These are phyloP conservation scores for Tylopilus rubrobrunneus DNA, from an alignment of 768 basidiomycete genomes.

Conservation along the genomic window DNA sequence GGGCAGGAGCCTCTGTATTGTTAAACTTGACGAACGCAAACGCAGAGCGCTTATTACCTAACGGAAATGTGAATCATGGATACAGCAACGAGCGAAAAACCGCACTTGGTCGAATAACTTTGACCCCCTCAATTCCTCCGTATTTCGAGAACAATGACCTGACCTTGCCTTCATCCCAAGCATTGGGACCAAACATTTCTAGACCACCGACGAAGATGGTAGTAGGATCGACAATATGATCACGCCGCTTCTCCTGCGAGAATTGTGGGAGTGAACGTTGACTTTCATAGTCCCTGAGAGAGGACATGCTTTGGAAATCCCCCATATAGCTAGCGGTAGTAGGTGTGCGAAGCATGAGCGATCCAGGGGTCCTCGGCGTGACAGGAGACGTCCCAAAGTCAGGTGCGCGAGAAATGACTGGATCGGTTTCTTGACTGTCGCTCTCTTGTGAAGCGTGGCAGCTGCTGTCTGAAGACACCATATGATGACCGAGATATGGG, in stretches of 20 bases:
- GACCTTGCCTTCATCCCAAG: slow-evolving; percentile 69
- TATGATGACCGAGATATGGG: slow-evolving; percentile 8
- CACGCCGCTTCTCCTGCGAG: slow-evolving; percentile 24
- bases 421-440: slow-evolving; percentile 36
- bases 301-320: slow-evolving; percentile 30
- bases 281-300: slow-evolving; percentile 20
- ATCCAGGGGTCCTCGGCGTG: slow-evolving; percentile 48
- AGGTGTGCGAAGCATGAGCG: slow-evolving; percentile 48
- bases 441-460: slow-evolving; percentile 13
- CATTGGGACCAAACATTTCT: slow-evolving; percentile 55
- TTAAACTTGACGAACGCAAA: slow-evolving; percentile 79
- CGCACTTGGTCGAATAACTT: slow-evolving; percentile 63
- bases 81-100: slow-evolving; percentile 2
- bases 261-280: slow-evolving; percentile 18
- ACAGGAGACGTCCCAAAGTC: slow-evolving; percentile 45
- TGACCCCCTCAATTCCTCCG: slow-evolving; percentile 60
- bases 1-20: slow-evolving; percentile 58
- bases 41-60: slow-evolving; percentile 61
- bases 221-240: slow-evolving; percentile 54
- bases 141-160: slow-evolving; percentile 57
- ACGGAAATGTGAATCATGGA: not conserved
- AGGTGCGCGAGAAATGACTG: slow-evolving; percentile 39
- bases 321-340: slow-evolving; percentile 35
- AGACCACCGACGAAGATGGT: slow-evolving; percentile 78
- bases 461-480: slow-evolving; percentile 19